phyloP scores from a whole-genome alignment of 495 filamentous ascomycete genomes.

The Neurospora cerealis region DNA sequence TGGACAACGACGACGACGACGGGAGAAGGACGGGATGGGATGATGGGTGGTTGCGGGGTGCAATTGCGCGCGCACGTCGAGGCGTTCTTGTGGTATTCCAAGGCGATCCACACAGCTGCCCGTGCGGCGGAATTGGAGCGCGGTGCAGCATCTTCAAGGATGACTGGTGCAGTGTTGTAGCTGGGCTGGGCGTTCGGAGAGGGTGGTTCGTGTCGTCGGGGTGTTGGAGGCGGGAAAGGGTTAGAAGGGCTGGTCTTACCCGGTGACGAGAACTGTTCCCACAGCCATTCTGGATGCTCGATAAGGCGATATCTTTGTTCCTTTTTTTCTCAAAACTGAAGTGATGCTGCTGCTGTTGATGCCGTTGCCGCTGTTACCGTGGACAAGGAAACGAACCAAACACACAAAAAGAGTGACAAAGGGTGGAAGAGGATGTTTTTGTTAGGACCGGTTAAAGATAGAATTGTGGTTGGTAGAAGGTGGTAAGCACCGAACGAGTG shows the following conservation, averaged over 20 bases:
- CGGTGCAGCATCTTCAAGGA: background rate
- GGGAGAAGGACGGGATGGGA: background rate
- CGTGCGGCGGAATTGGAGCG: background rate
- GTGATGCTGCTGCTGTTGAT: background rate
- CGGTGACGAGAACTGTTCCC: slow-evolving; percentile 82
- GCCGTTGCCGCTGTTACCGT: background rate
- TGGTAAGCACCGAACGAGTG: background rate
- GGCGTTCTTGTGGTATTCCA: background rate
- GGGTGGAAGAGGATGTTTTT: background rate
- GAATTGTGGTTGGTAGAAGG: background rate
- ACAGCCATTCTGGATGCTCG: slow-evolving; percentile 52
- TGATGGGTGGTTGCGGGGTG: background rate
- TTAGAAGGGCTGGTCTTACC: slow-evolving; percentile 45
- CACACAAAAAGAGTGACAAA: background rate
- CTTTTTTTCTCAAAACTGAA: background rate
- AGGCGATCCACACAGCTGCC: background rate
- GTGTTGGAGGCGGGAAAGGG: slow-evolving; percentile 1
- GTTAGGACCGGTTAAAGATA: background rate
- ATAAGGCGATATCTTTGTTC: background rate
- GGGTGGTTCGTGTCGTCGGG: slow-evolving; percentile 2
- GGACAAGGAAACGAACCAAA: background rate
- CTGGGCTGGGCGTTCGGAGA: background rate
- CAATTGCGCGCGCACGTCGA: background rate
- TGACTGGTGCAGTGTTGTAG: background rate
- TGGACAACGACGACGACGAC: background rate